Percentiles rank a stretch among this genome's conserved stretches.
Conservation (phyloP, 176 grass and related monocot species). For the Musa itinerans region DNA sequence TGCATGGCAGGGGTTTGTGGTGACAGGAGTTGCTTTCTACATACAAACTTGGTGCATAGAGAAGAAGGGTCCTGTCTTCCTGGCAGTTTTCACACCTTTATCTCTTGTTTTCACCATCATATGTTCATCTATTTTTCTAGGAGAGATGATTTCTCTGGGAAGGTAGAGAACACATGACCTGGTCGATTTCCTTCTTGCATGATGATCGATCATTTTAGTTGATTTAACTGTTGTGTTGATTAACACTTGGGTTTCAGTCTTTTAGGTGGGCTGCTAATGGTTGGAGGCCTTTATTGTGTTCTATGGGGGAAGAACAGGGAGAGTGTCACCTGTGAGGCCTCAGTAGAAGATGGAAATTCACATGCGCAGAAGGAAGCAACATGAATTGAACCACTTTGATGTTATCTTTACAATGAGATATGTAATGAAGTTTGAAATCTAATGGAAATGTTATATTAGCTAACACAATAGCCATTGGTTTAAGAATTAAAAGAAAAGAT, state of each 20-base stretch:
- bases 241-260: slow-evolving; percentile 19
- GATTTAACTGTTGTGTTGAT: too few species aligned
- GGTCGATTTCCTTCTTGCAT: too few species aligned
- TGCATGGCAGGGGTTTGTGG: background rate
- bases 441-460: background rate
- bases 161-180: background rate
- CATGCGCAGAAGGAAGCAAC: background rate
- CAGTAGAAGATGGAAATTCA: background rate
- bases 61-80: slow-evolving; percentile 34
- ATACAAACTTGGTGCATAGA: slow-evolving; percentile 25
- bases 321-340: background rate
- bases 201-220: too few species aligned
- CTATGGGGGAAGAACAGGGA: slow-evolving; percentile 52
- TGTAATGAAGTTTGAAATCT: too few species aligned
- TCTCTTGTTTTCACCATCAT: slow-evolving; percentile 25
- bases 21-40: slow-evolving; percentile 18
- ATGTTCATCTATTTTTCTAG: slow-evolving; percentile 17
- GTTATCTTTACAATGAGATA: background rate
- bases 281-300: slow-evolving; percentile 56
- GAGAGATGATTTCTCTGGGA: slow-evolving; percentile 29
- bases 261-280: slow-evolving; percentile 34
- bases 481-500: too few species aligned
- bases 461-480: background rate
- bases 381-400: background rate
- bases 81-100: slow-evolving; percentile 26